These are phyloP conservation scores for Evernia prunastri DNA, from an alignment of 495 filamentous ascomycete species.

Conservation along the genomic window DNA sequence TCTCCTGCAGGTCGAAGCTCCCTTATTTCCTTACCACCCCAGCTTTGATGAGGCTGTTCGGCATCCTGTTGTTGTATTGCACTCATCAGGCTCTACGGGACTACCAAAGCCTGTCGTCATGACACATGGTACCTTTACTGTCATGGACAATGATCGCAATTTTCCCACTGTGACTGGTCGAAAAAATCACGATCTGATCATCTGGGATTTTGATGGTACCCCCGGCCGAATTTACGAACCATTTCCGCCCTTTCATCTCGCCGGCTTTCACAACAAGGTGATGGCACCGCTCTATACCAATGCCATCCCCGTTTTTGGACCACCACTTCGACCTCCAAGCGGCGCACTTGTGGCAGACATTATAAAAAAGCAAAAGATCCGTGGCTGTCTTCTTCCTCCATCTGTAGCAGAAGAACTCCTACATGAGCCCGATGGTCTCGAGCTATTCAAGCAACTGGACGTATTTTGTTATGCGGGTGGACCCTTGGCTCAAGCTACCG, in stretches of 20 bases:
- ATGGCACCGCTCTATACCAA: conserved; percentile 20
- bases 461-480: conserved; percentile 31
- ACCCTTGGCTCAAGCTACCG: conserved; percentile 22
- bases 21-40: conserved; percentile 17
- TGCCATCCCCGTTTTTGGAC: conserved; percentile 27
- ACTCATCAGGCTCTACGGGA: conserved; percentile 29
- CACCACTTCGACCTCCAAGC: conserved; percentile 26
- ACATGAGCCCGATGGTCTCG: conserved; percentile 19
- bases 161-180: conserved; percentile 27
- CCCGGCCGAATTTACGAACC: conserved; percentile 23
- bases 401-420: conserved; percentile 28
- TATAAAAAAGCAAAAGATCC: conserved; percentile 25
- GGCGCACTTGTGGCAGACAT: conserved; percentile 22
- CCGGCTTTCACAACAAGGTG: too few species aligned
- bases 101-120: conserved; percentile 28
- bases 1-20: conserved; percentile 12
- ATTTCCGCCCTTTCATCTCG: conserved; percentile 31
- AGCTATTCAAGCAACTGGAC: conserved; percentile 24
- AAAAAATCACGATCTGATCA: conserved; percentile 23
- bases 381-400: conserved; percentile 26
- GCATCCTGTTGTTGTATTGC: conserved; percentile 25
- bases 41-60: conserved; percentile 8
- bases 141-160: conserved; percentile 31
- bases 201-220: conserved; percentile 27
- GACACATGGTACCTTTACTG: conserved; percentile 27